Evolutionary conservation across 2,329 filamentous ascomycete genomes (phyloP).

Genomic region (Cytospora piceae): DNA sequence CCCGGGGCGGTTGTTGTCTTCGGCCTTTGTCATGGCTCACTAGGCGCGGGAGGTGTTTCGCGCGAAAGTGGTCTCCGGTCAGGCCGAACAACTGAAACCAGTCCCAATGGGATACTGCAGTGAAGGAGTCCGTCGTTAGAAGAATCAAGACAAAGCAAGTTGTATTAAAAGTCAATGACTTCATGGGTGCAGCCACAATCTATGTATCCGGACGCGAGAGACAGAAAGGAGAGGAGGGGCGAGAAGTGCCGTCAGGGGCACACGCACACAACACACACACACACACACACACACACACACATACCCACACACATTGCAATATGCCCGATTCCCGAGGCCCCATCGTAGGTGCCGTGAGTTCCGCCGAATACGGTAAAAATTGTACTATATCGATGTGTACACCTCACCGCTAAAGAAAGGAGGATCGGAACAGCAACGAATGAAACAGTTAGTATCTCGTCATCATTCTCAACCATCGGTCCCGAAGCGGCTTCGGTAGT

Average conservation of each 20-base stretch:
- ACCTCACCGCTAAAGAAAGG: neutral
- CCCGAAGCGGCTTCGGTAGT: neutral
- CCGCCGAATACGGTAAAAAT: no score
- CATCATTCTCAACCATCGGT: neutral
- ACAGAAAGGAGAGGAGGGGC: neutral
- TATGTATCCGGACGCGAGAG: neutral
- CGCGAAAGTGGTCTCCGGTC: neutral
- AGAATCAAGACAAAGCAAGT: neutral
- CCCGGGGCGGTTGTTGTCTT: neutral
- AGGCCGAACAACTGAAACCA: neutral
- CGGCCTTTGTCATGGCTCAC: neutral
- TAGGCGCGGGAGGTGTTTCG: neutral
- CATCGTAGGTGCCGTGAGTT: neutral
- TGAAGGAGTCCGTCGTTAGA: no score
- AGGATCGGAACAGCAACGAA: neutral
- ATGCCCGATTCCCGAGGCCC: neutral
- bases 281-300: neutral
- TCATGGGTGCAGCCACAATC: neutral
- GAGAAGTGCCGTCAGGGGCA: neutral
- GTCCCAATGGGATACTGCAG: no score
- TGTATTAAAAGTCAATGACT: neutral
- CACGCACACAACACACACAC: neutral
- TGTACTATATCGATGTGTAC: neutral
- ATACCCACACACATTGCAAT: no score
- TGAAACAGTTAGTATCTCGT: neutral